Conservation (phyloP, 2,329 filamentous ascomycete genomes). For the Achaetomium macrosporum region DNA sequence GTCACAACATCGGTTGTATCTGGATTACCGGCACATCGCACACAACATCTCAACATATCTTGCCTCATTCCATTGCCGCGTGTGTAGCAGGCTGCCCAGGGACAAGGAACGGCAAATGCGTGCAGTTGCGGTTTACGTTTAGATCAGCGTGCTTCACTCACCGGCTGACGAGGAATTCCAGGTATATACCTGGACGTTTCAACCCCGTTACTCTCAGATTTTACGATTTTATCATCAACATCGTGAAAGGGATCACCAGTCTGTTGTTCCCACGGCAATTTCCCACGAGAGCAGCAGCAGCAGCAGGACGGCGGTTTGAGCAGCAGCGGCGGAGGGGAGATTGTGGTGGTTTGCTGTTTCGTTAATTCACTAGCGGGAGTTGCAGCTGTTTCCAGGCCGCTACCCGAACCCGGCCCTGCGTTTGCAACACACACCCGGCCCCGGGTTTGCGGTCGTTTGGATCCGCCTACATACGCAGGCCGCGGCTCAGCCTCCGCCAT, state of each 20-base stretch:
- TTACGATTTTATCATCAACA: neutral
- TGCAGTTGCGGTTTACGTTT: constrained; percentile 15
- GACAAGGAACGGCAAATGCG: constrained; percentile 3
- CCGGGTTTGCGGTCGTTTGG: constrained; percentile 5
- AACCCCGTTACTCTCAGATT: constrained; percentile 9
- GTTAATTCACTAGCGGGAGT: neutral
- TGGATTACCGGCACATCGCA: constrained; percentile 3
- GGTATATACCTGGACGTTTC: constrained; percentile 27
- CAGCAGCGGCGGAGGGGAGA: neutral
- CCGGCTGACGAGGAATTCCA: constrained; percentile 8
- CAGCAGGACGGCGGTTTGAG: neutral
- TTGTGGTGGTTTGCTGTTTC: constrained; percentile 8
- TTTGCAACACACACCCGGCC: constrained; percentile 6
- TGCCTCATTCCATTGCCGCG: neutral
- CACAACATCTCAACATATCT: neutral
- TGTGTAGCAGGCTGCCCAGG: constrained; percentile 14
- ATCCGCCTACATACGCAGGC: neutral
- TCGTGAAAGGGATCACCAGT: neutral
- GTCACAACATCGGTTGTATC: constrained; percentile 8
- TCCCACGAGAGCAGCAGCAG: neutral
- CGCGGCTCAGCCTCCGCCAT: constrained; percentile 14
- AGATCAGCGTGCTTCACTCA: constrained; percentile 19
- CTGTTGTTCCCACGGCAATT: neutral
- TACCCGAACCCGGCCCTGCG: constrained; percentile 6
- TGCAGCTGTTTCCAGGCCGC: constrained; percentile 6